Evolutionary conservation across 306 rosid species (phyloP).

Genomic region (Dalbergia cochinchinensis): DNA sequence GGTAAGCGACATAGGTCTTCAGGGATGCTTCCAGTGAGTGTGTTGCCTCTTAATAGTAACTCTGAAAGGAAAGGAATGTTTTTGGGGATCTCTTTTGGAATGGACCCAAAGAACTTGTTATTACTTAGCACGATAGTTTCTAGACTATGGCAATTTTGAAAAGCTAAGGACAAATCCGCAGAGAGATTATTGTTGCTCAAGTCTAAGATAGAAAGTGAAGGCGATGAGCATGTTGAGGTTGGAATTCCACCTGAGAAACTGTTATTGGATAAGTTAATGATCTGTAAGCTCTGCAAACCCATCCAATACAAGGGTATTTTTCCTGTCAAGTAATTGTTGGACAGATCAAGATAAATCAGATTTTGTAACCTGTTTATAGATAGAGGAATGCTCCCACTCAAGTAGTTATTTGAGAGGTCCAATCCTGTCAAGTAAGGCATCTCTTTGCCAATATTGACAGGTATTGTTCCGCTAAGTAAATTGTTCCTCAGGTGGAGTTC

Average conservation of each 20-base stretch:
- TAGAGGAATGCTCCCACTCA: slow-evolving; percentile 20
- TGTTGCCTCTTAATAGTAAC: slow-evolving; percentile 34
- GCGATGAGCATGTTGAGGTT: slow-evolving; percentile 5
- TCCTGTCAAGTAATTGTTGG: slow-evolving; percentile 27
- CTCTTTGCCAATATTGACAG: slow-evolving; percentile 16
- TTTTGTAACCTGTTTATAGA: background rate
- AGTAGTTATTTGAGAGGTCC: slow-evolving; percentile 40
- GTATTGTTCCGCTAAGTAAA: slow-evolving; percentile 7
- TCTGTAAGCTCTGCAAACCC: background rate
- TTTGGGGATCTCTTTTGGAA: slow-evolving; percentile 19
- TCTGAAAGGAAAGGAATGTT: slow-evolving; percentile 3
- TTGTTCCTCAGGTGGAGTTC: slow-evolving; percentile 29
- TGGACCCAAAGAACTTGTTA: slow-evolving; percentile 23
- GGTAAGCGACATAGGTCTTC: slow-evolving; percentile 2
- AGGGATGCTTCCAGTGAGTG: slow-evolving; percentile 21
- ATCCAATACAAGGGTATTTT: slow-evolving; percentile 37
- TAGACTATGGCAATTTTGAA: slow-evolving; percentile 1
- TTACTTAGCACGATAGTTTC: background rate
- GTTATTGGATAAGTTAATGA: slow-evolving; percentile 21
- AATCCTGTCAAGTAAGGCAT: background rate
- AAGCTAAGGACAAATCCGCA: background rate
- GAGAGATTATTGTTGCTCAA: slow-evolving; percentile 30
- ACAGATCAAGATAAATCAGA: slow-evolving; percentile 17
- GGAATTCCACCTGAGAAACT: slow-evolving; percentile 36
- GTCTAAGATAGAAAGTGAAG: background rate